Percentiles rank a stretch among this genome's conserved stretches.
Evolutionary conservation across 176 grass and related monocot genomes (phyloP).

Genomic region (Calamus simplicifolius): DNA sequence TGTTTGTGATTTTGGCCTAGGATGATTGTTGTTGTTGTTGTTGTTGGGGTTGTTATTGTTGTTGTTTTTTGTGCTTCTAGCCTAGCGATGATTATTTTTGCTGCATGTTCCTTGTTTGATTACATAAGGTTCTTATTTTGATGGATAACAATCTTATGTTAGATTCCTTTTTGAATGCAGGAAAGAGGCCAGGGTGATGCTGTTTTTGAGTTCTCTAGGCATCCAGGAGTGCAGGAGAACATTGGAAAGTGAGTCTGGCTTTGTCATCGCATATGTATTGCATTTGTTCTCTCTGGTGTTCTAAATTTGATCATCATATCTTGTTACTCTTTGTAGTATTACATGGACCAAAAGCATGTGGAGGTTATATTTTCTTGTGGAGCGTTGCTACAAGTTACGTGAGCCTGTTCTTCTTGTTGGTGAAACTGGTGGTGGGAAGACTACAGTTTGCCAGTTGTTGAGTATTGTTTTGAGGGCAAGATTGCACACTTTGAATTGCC

Average conservation of each 20-base stretch:
- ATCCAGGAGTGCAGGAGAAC: slow-evolving; percentile 31
- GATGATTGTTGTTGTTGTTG: no score
- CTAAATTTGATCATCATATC: background rate
- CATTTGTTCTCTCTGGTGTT: no score
- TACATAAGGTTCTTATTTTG: background rate
- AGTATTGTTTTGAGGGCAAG: slow-evolving; percentile 56
- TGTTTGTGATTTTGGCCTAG: no score
- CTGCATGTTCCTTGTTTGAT: background rate
- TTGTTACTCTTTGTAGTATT: slow-evolving; percentile 44
- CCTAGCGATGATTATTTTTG: no score
- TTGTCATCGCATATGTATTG: background rate
- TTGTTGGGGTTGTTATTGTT: no score
- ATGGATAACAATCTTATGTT: no score
- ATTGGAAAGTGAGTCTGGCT: slow-evolving; percentile 64
- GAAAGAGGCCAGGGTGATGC: slow-evolving; percentile 27
- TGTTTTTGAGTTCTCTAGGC: slow-evolving; percentile 32
- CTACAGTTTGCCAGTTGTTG: slow-evolving; percentile 89
- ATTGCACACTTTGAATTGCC: slow-evolving; percentile 93
- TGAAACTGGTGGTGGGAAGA: slow-evolving; percentile 94
- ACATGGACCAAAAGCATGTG: slow-evolving; percentile 96
- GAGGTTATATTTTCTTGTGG: slow-evolving; percentile 84
- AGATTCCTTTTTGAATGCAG: slow-evolving; percentile 31
- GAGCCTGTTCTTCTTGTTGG: slow-evolving; percentile 98
- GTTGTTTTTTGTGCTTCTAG: no score
- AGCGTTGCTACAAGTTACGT: slow-evolving; percentile 71